phyloP scores from a whole-genome alignment of 805 yeast species.

The Cyberlindnera maclurae region DNA sequence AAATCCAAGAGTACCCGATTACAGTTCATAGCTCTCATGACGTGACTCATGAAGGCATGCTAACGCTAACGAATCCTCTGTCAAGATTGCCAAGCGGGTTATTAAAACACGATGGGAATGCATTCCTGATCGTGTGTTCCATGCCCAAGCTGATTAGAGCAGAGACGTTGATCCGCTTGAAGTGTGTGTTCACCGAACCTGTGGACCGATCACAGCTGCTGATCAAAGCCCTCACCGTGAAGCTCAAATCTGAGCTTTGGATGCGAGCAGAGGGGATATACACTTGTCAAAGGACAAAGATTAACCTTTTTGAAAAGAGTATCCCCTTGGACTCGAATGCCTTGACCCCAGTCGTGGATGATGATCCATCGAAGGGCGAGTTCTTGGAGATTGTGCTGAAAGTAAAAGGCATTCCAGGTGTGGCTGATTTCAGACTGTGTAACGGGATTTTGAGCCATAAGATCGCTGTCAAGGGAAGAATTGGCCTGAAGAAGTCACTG shows the following conservation, averaged over 20 bases:
- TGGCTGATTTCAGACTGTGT: neutral
- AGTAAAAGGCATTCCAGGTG: neutral
- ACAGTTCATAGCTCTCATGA: too few species aligned
- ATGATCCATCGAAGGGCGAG: neutral
- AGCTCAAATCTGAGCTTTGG: neutral
- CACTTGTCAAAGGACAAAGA: neutral
- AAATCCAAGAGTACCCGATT: neutral
- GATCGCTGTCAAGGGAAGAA: neutral
- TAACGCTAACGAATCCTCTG: neutral
- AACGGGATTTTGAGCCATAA: neutral
- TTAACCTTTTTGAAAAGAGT: neutral
- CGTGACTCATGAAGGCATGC: neutral
- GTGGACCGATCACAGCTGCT: too few species aligned
- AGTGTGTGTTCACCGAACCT: too few species aligned
- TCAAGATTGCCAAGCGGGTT: too few species aligned
- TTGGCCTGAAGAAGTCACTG: slow-evolving; percentile 1
- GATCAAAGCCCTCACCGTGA: slow-evolving; percentile 1
- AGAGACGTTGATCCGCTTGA: too few species aligned
- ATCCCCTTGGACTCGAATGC: neutral
- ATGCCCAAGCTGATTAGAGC: too few species aligned
- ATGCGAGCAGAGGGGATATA: neutral
- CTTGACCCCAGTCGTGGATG: neutral
- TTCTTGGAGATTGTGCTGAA: neutral
- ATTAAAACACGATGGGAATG: too few species aligned
- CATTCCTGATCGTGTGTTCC: too few species aligned